Percentiles rank a stretch among this genome's conserved stretches.
Evolutionary conservation across 2,329 filamentous ascomycete genomes (phyloP).

Genomic region (Davidsoniella neocaledoniae): DNA sequence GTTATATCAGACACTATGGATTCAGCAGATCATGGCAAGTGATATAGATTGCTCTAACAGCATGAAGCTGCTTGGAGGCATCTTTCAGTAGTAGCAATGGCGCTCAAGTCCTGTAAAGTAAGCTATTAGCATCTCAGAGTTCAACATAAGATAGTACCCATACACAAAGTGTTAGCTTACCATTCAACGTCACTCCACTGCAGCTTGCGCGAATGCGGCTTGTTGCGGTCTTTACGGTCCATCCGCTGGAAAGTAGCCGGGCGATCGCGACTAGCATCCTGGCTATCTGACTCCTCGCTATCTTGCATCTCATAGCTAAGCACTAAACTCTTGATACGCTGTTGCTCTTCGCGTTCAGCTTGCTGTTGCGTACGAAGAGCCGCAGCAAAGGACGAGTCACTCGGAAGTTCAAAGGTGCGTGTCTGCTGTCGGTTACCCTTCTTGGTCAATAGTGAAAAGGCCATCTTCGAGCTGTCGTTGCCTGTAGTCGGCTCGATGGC

Average conservation of each 20-base stretch:
- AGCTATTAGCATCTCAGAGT: too few species aligned
- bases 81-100: too few species aligned
- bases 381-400: constrained; percentile 85
- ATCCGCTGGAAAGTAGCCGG: constrained; percentile 32
- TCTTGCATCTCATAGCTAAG: constrained; percentile 90
- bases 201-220: constrained; percentile 74
- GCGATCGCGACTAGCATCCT: constrained; percentile 25
- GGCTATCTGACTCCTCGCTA: constrained; percentile 57
- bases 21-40: too few species aligned
- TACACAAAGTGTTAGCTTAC: constrained; percentile 32
- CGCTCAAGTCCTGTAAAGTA: too few species aligned
- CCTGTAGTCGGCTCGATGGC: not conserved
- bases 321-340: constrained; percentile 94
- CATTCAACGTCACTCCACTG: constrained; percentile 96
- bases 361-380: constrained; percentile 94
- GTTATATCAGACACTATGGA: too few species aligned
- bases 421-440: constrained; percentile 93
- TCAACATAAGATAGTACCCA: too few species aligned
- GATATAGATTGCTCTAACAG: too few species aligned
- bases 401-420: constrained; percentile 72
- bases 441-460: constrained; percentile 91
- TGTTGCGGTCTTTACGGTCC: constrained; percentile 44
- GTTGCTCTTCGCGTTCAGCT: constrained; percentile 88
- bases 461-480: constrained; percentile 48
- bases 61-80: too few species aligned